Conservation (phyloP, 176 grass and related monocot species). For the Otatea glauca region DNA sequence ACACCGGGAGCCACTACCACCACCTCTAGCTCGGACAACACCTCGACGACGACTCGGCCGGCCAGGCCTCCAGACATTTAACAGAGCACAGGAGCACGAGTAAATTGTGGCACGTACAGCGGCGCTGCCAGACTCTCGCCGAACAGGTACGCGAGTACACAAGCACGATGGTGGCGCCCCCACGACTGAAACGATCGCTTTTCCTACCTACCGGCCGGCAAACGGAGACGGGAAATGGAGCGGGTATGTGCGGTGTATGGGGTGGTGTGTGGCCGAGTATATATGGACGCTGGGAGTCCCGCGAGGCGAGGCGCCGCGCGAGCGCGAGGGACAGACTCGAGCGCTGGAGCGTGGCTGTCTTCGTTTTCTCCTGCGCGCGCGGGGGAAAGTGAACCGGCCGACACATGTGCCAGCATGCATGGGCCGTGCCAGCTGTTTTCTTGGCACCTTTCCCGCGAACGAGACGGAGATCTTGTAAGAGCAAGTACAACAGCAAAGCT, state of each 20-base stretch:
- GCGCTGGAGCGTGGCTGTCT: neutral
- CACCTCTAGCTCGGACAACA: slow-evolving; percentile 19
- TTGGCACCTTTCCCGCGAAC: neutral
- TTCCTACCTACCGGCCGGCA: neutral
- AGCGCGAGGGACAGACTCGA: neutral
- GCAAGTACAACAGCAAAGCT: too few species aligned
- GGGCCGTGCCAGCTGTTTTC: slow-evolving; percentile 45
- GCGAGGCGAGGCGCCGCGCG: too few species aligned
- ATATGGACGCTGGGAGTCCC: slow-evolving; percentile 35
- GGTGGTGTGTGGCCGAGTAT: slow-evolving; percentile 19
- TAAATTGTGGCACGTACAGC: neutral
- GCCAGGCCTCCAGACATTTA: slow-evolving; percentile 58
- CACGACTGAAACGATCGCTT: too few species aligned
- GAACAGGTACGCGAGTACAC: neutral
- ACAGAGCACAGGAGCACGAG: neutral
- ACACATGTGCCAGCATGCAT: slow-evolving; percentile 47
- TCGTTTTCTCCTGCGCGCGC: slow-evolving; percentile 45
- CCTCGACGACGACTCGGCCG: neutral
- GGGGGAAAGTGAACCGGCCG: slow-evolving; percentile 24
- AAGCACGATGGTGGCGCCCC: neutral
- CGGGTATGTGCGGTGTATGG: neutral
- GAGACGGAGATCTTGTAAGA: slow-evolving; percentile 39
- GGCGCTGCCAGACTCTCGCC: neutral
- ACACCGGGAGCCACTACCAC: slow-evolving; percentile 2
- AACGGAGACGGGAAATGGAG: neutral